Evolutionary conservation across 257 asterid species (phyloP), one percentile per base, ranked within the genome.

Genomic region (Anisodus tanguticus): DNA sequence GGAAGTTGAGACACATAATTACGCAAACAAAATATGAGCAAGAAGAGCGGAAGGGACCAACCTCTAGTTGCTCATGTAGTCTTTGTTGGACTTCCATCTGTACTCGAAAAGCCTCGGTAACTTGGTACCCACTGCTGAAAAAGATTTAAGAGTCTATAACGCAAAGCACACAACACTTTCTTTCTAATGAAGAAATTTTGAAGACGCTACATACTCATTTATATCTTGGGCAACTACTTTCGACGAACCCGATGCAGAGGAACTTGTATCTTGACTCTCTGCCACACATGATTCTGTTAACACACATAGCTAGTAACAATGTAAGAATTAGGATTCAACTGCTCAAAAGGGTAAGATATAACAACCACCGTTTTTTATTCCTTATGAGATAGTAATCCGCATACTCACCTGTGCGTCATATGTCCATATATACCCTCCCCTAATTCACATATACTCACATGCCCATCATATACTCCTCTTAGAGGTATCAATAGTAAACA

Each of bases 21-120:
- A 77, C 63, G 7, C 41, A 19, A 26, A 13, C 64, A 53, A 1
- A 26, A 76, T 3, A 19, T 51, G 64, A 58, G 37, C 59, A 31
- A 82, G 35, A 67, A 69, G 41, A 83, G 3, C 57, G 64, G 81
- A 55, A 82, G 78, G n/a, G 22, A 78, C 84, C 1, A 83, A 94
- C 98, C 98, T 94, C 98, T 2, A 95, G 90, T 84, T 95, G 98
- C 83, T 95, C 97, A 1, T 95, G 98, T 89, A 95, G 91, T 85
- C 91, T 89, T 83, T 91, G 85, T 58, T 95, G 98, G 82, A 95
- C 97, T 88, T 95, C 98, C 98, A 95, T 95, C 89, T 95, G 98
- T 45, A 88, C 93, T 16, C 98, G 97, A 90, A 94, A 86, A 82
- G 98, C 98, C 88, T 95, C 98, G 1, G 98, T 94, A 57, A 95